Percentiles rank a stretch among this genome's conserved stretches.
phyloP scores from a whole-genome alignment of 371 early-diverging fungal species.

The Mycotypha africana region DNA sequence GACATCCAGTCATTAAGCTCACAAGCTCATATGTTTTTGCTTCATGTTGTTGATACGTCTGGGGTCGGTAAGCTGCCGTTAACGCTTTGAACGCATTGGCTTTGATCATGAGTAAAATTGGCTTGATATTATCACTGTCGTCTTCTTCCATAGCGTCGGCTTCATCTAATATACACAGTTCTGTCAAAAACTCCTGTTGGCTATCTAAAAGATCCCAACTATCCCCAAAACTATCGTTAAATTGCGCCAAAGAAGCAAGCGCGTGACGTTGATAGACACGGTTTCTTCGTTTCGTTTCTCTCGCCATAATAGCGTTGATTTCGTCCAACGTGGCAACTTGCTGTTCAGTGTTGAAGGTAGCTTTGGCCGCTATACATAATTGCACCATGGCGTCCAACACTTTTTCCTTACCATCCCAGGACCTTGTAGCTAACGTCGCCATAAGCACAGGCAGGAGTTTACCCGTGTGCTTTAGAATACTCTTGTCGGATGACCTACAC shows the following conservation, averaged over 20 bases:
- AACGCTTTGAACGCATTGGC: slow-evolving; percentile 69
- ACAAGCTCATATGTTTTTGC: slow-evolving; percentile 20
- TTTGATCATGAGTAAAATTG: slow-evolving; percentile 59
- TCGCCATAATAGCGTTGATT: slow-evolving; percentile 53
- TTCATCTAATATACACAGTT: slow-evolving; percentile 51
- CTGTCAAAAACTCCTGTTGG: slow-evolving; percentile 51
- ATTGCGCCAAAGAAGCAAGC: slow-evolving; percentile 57
- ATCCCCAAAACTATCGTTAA: slow-evolving; percentile 50
- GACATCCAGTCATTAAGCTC: slow-evolving; percentile 31
- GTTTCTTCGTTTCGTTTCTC: slow-evolving; percentile 72
- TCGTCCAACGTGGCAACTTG: slow-evolving; percentile 32
- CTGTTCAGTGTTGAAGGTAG: slow-evolving; percentile 23
- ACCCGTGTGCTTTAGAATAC: slow-evolving; percentile 35
- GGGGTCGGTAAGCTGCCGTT: slow-evolving; percentile 51
- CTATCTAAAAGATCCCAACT: slow-evolving; percentile 50
- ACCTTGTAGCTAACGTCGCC: slow-evolving; percentile 65
- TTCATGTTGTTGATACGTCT: slow-evolving; percentile 41
- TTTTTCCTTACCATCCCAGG: slow-evolving; percentile 88
- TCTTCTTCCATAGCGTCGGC: slow-evolving; percentile 52
- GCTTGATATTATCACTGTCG: slow-evolving; percentile 61
- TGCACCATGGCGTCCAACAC: slow-evolving; percentile 69
- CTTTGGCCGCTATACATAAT: slow-evolving; percentile 52
- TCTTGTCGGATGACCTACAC: slow-evolving; percentile 35
- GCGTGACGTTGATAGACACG: slow-evolving; percentile 63
- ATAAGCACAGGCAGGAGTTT: slow-evolving; percentile 58